phyloP scores from a whole-genome alignment of 768 basidiomycete genomes.

The Brasilioporus rufonigricans region DNA sequence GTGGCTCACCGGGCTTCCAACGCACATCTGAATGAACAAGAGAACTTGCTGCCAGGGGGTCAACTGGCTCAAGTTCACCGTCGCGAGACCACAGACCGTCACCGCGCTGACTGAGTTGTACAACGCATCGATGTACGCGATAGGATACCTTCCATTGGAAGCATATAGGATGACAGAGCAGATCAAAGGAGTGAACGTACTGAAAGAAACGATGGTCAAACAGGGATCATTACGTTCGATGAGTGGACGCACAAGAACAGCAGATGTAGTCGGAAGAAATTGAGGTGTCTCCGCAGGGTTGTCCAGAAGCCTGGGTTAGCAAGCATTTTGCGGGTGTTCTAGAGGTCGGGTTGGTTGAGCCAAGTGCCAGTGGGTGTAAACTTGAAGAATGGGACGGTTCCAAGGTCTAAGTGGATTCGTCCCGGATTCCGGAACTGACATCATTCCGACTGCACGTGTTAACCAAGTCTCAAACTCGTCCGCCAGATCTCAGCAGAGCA shows the following conservation, averaged over 20 bases:
- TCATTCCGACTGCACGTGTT: neutral
- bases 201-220: constrained; percentile 28
- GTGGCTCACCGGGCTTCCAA: constrained; percentile 68
- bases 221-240: constrained; percentile 1
- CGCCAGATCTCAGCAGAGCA: too few species aligned
- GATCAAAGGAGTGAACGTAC: constrained; percentile 76
- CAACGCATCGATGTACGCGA: constrained; percentile 74
- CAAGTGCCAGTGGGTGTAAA: neutral
- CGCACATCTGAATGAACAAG: constrained; percentile 74
- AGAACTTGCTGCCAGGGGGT: constrained; percentile 70
- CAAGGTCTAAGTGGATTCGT: neutral
- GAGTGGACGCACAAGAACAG: constrained; percentile 52
- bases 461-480: neutral
- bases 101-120: constrained; percentile 78
- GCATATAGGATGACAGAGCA: constrained; percentile 81
- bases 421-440: neutral
- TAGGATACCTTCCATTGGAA: constrained; percentile 68
- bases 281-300: constrained; percentile 47
- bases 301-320: constrained; percentile 16
- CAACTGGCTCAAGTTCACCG: constrained; percentile 65
- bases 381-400: neutral
- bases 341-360: too few species aligned
- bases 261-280: constrained; percentile 64
- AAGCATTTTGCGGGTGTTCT: constrained; percentile 4
- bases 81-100: constrained; percentile 73